A percentile compares a stretch with the other conserved stretches of the same genome.
phyloP scores from a whole-genome alignment of 192 early-diverging fungal genomes.

The Umbelopsis sp. region DNA sequence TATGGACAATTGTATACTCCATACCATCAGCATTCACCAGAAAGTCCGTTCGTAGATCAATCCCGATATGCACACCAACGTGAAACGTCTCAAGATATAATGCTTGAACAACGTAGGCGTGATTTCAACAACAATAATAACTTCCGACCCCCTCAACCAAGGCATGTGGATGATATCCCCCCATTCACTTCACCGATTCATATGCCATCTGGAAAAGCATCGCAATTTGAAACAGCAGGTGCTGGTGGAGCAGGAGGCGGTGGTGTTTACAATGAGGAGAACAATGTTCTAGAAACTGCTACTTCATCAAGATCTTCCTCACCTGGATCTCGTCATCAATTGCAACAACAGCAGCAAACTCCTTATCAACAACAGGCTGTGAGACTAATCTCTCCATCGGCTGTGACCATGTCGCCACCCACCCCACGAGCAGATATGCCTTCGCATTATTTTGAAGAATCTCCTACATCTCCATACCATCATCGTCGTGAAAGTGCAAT shows the following conservation, averaged over 20 bases:
- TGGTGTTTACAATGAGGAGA: neutral
- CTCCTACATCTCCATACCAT: constrained; percentile 3
- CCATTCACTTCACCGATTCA: constrained; percentile 14
- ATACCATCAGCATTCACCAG: constrained; percentile 6
- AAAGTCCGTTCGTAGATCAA: constrained; percentile 6
- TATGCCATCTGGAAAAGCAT: constrained; percentile 1
- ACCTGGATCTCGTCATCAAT: constrained; percentile 10
- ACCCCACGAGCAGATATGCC: constrained; percentile 7
- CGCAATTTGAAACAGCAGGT: neutral
- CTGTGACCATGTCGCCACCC: constrained; percentile 11
- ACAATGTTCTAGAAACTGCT: neutral
- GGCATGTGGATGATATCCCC: constrained; percentile 20
- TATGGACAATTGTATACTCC: constrained; percentile 1
- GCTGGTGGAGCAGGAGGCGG: neutral
- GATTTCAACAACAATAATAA: neutral
- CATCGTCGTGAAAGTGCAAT: constrained; percentile 9
- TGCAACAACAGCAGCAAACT: neutral
- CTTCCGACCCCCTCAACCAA: constrained; percentile 6
- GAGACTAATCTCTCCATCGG: constrained; percentile 6
- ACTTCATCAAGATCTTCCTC: constrained; percentile 1
- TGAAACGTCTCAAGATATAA: constrained; percentile 7
- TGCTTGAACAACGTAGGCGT: constrained; percentile 9
- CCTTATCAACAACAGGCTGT: constrained; percentile 11
- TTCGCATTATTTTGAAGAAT: constrained; percentile 7
- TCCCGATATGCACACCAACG: constrained; percentile 6